Conservation (phyloP, 2,329 filamentous ascomycete genomes). For the Byssoonygena ceratinophila region DNA sequence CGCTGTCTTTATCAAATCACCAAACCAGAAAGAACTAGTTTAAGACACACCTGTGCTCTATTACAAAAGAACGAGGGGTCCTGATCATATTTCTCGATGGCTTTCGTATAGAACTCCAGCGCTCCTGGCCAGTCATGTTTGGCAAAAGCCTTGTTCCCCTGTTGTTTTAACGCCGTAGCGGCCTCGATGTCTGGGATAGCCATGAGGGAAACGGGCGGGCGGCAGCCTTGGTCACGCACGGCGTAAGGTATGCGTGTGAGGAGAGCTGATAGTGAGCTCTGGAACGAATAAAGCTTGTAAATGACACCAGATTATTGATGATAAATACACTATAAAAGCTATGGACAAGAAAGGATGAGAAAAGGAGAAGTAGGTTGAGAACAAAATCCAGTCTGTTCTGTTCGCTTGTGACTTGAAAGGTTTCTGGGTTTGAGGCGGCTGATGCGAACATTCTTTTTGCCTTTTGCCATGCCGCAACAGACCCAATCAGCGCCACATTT, state of each 20-base stretch:
- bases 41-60: conserved; percentile 66
- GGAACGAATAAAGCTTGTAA: neutral
- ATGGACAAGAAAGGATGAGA: too few species aligned
- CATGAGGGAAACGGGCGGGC: conserved; percentile 22
- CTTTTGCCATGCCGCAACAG: neutral
- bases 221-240: neutral
- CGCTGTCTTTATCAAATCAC: too few species aligned
- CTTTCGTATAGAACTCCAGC: conserved; percentile 73
- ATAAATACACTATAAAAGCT: too few species aligned
- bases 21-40: neutral
- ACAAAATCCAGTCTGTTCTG: too few species aligned
- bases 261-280: neutral
- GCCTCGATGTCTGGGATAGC: conserved; percentile 46
- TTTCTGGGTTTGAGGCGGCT: neutral
- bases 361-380: neutral
- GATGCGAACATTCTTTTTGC: neutral
- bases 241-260: neutral
- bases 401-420: neutral
- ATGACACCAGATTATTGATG: too few species aligned
- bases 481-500: neutral
- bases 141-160: conserved; percentile 88
- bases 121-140: conserved; percentile 76
- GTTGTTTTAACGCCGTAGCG: conserved; percentile 75
- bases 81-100: conserved; percentile 70
- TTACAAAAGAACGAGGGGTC: conserved; percentile 91